A percentile compares a stretch with the other conserved stretches of the same genome.
phyloP scores from a whole-genome alignment of 208 protist species.

The Novymonas esmeraldas region DNA sequence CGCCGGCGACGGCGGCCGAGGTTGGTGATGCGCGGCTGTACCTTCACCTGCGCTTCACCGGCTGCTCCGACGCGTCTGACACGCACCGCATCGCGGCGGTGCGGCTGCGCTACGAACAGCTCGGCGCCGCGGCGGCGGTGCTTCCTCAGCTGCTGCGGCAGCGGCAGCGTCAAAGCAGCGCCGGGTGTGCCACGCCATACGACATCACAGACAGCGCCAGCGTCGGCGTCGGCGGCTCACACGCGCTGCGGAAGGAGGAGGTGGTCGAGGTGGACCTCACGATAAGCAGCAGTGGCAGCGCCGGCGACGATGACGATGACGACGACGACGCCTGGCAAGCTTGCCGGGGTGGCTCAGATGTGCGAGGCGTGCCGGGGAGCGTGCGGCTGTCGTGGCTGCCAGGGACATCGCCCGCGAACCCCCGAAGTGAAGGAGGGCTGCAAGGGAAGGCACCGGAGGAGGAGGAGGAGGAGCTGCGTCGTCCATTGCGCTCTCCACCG shows the following conservation, averaged over 20 bases:
- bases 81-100: slow-evolving; percentile 57
- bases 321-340: neutral
- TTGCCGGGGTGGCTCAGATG: neutral
- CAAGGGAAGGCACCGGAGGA: neutral
- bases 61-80: slow-evolving; percentile 50
- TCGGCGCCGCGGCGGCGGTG: slow-evolving; percentile 22
- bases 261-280: neutral
- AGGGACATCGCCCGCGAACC: no score
- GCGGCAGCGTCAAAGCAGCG: neutral
- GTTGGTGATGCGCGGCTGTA: slow-evolving; percentile 35
- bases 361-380: neutral
- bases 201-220: neutral
- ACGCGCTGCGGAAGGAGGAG: neutral
- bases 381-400: neutral
- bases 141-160: slow-evolving; percentile 17
- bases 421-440: neutral
- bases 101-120: slow-evolving; percentile 40
- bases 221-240: neutral
- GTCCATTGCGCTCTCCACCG: slow-evolving; percentile 12
- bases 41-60: slow-evolving; percentile 60
- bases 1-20: neutral
- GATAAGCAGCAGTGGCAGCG: neutral
- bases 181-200: neutral
- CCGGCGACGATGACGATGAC: neutral
- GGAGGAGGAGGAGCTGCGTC: neutral